Evolutionary conservation across 2,329 filamentous ascomycete species (phyloP), one percentile per base, ranked within the genome.

Genomic region (Xylariaceae sp.): DNA sequence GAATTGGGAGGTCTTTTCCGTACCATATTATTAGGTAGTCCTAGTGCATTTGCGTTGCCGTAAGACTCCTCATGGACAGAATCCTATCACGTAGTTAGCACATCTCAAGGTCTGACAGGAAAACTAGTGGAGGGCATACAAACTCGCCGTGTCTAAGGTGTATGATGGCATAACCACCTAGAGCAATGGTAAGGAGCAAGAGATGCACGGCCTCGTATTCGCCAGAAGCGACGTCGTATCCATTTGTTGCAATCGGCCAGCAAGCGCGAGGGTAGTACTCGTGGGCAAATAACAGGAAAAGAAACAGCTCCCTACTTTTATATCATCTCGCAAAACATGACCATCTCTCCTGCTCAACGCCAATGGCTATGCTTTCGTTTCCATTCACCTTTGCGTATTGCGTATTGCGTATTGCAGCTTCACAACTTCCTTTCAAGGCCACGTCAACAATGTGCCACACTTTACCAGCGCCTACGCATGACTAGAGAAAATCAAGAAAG

Each of bases 401-500:
- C 34, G 17, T 18, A 18, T 34, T 48, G 18, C 37, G 17, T 44
- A 7, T 34, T 30, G 41, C 34, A 45, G 11, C n/a, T 23, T 18
- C 47, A 8, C 47, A 52, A 35, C 9, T n/a, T 18, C n/a, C 41
- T 18, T 52, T 48, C 44, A 10, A 15, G 17, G 23, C 23, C 5
- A 18, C 15, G 23, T 49, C 9, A n/a, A 49, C 15, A 18, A 49
- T n/a, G 4, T 30, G 4, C 23, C 3, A 30, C 3, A 5, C 4
- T 30, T 30, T 49, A 8, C 10, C 3, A 51, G 15, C 37, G 17
- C 30, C n/a, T 5, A 39, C 1, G 10, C 15, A 30, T 30, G 5
- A 30, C 10, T 13, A 39, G 34, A 1, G 11, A 59, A 57, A 66
- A 35, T 50, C 60, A 37, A 68, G 65, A n/a, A 67, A 44, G 7